Evolutionary conservation across 352 stramenopile species (phyloP).

Genomic region (Aphanomyces invadans): DNA sequence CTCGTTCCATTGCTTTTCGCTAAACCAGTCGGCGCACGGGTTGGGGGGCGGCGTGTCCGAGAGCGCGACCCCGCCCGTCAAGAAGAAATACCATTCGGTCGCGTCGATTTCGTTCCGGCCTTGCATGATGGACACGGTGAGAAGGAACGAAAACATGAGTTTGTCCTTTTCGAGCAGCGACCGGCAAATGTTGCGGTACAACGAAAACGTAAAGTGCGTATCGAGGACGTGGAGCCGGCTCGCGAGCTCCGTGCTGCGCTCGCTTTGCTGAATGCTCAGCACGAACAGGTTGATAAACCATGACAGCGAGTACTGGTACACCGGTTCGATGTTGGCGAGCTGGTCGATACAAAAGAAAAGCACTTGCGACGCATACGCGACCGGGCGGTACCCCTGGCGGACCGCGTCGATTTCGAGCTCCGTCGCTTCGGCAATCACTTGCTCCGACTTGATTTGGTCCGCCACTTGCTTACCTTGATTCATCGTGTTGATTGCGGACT

Average conservation of each 20-base stretch:
- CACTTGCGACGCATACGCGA: conserved; percentile 86
- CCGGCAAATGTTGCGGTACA: conserved; percentile 90
- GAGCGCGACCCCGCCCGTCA: conserved; percentile 88
- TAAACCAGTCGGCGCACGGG: conserved; percentile 86
- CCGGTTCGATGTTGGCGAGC: conserved; percentile 89
- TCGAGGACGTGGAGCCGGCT: conserved; percentile 78
- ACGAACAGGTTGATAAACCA: conserved; percentile 92
- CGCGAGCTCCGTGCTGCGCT: conserved; percentile 61
- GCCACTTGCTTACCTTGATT: conserved; percentile 86
- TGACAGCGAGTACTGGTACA: conserved; percentile 90
- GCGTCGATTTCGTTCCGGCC: conserved; percentile 68
- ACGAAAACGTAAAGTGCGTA: conserved; percentile 85
- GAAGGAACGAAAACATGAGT: conserved; percentile 88
- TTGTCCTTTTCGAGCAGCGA: conserved; percentile 92
- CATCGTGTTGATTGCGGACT: conserved; percentile 90
- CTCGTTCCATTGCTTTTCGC: conserved; percentile 89
- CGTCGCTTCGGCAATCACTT: conserved; percentile 83
- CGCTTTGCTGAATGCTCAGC: conserved; percentile 80
- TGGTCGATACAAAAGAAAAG: conserved; percentile 93
- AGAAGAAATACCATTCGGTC: conserved; percentile 89
- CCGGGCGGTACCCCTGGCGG: conserved; percentile 79
- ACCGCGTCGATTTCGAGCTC: conserved; percentile 88
- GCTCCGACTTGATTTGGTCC: conserved; percentile 91
- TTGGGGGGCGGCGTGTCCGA: conserved; percentile 85
- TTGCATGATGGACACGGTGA: conserved; percentile 84